Evolutionary conservation across 139 green algal genomes (phyloP), one percentile per base, ranked within the genome.

Genomic region (Diplosphaera chodatii): DNA sequence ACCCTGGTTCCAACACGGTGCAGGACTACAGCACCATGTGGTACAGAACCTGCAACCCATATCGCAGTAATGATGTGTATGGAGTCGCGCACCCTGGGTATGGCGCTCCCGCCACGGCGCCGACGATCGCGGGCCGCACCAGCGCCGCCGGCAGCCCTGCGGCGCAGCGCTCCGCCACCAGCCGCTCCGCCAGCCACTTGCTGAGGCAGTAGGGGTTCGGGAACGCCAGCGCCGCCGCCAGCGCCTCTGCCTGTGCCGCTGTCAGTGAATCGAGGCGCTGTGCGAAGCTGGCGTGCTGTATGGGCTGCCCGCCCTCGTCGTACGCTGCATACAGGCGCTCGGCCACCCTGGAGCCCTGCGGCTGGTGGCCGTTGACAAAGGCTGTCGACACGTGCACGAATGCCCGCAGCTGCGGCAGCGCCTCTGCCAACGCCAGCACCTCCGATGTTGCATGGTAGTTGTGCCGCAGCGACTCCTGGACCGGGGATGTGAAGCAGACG

Each of bases 361-460:
- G 71, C 55, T 71, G 74, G 65, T 82, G 56, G 71, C 68, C 71
- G 32, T 77, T 79, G 66, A 79, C 75, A 29, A 71, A 84, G 31
- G 67, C 74, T 23, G 75, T 82, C 23, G 71, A 79, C 22, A 79
- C 69, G 69, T 84, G 75, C 31, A 84, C 72, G 56, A 82, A 79
- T 15, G 72, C 68, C 3, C 34, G 21, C 56, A 81, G 75, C n/a
- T 64, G 69, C 2, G 27, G n/a, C 68, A 78, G 74, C 6, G 22
- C 32, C 13, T 6, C 4, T 22, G 75, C 72, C 68, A 84, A 32
- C 27, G 72, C 59, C 63, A 77, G 33, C 21, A 81, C 48, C 21
- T 72, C 3, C 69, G 62, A 40, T 15, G 79, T 84, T 28, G 71
- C 70, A 63, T 32, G 21, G 48, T 77, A 77, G 55, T 77, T 77